Evolutionary conservation across 176 grass and related monocot genomes (phyloP), one percentile per base, ranked within the genome.

Genomic region (Stipa capillata): DNA sequence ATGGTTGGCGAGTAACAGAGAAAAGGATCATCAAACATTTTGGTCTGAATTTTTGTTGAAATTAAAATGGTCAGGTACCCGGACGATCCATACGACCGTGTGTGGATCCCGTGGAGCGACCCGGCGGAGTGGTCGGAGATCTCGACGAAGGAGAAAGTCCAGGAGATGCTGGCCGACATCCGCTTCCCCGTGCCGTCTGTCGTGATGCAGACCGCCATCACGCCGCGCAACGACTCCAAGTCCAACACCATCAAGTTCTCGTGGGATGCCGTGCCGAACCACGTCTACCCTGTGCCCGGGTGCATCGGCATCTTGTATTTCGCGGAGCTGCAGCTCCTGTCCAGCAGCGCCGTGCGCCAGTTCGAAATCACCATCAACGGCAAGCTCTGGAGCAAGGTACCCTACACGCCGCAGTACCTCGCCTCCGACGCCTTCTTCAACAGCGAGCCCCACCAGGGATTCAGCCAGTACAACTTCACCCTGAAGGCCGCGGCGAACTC

Each of bases 51-150:
- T n/a, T n/a, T n/a, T n/a, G n/a, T n/a, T n/a, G n/a, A n/a, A n/a
- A n/a, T n/a, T n/a, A n/a, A n/a, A n/a, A n/a, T n/a, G n/a, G 63
- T 66, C 13, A 91, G 89, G 53, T 91, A 87, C 57, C 89, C 89
- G 0, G 32, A 84, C 0, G 89, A 91, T 33, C 52, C 20, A n/a
- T 65, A 72, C 63, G 61, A 76, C 77, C 81, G 71, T 2, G 54
- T 84, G 35, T 82, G 81, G 70, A 9, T n/a, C 1, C 54, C 81
- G 15, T 66, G 52, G 59, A 77, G 28, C 61, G 44, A 69, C 1
- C 9, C 62, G 5, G 0, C 25, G 0, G 11, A 41, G 0, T 74
- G 55, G 84, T 7, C 21, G 12, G 80, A 79, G 60, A 39, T 91
- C 23, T 77, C 85, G 0, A 88, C 89, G 25, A 36, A 39, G 7